Evolutionary conservation across 176 grass and related monocot species (phyloP).

Genomic region (Rhipidocladum racemiflorum): DNA sequence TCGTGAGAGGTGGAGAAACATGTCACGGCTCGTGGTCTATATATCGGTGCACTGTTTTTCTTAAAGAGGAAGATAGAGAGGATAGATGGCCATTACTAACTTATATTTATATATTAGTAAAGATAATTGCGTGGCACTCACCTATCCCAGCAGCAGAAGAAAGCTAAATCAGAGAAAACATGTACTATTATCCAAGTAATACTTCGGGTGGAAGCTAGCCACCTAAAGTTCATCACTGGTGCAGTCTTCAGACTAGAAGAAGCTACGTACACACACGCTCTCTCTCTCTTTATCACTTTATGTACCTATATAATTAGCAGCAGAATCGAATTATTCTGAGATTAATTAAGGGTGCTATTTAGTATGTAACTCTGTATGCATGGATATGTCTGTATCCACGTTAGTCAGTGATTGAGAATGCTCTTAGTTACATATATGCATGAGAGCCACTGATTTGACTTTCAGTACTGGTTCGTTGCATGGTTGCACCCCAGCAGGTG

Average conservation of each 20-base stretch:
- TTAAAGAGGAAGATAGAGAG: too few relatives aligned
- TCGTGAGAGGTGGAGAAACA: too few relatives aligned
- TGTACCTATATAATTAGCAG: neutral
- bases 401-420: neutral
- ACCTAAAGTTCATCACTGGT: slow-evolving; percentile 17
- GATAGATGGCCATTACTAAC: too few relatives aligned
- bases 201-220: slow-evolving; percentile 5
- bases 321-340: slow-evolving; percentile 16
- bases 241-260: slow-evolving; percentile 7
- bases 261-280: too few relatives aligned
- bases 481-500: neutral
- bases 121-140: neutral
- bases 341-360: neutral
- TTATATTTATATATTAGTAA: too few relatives aligned
- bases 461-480: neutral
- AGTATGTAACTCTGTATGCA: neutral
- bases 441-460: slow-evolving; percentile 4
- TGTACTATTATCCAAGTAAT: neutral
- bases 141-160: neutral
- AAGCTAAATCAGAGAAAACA: slow-evolving; percentile 30
- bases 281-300: neutral
- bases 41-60: too few relatives aligned
- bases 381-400: neutral
- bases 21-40: too few relatives aligned
- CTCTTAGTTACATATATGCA: neutral